Percentiles rank a stretch among this genome's conserved stretches.
These are phyloP conservation scores for Macadamia tetraphylla DNA, from an alignment of 164 flowering plant genomes.

Conservation along the genomic window DNA sequence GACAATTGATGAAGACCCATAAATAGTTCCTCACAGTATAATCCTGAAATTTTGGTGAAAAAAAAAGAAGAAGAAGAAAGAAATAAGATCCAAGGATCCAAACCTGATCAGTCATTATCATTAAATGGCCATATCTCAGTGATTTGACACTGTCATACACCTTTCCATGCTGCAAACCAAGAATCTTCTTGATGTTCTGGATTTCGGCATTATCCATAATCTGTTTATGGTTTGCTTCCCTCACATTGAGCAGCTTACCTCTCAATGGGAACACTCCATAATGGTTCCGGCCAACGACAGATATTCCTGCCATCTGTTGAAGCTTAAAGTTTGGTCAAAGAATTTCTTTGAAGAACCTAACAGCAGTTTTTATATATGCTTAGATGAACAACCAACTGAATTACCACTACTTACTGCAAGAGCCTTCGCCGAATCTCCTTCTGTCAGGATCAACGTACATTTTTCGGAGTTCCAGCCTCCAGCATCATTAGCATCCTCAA, in stretches of 20 bases:
- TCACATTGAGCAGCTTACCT: slow-evolving; percentile 91
- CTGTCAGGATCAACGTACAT: slow-evolving; percentile 93
- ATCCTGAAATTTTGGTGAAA: slow-evolving; percentile 50
- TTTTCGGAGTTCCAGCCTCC: slow-evolving; percentile 66
- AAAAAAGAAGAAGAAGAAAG: neutral
- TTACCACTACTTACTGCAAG: slow-evolving; percentile 65
- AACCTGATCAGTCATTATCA: slow-evolving; percentile 99
- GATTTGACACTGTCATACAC: slow-evolving; percentile 58
- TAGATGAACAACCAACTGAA: neutral
- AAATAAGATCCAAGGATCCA: neutral
- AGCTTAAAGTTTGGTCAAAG: neutral
- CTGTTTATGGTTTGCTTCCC: slow-evolving; percentile 85
- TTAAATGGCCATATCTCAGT: slow-evolving; percentile 88
- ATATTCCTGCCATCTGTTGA: slow-evolving; percentile 70
- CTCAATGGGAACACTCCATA: slow-evolving; percentile 93
- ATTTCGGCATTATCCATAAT: slow-evolving; percentile 77
- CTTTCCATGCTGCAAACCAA: slow-evolving; percentile 79
- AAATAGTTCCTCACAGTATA: slow-evolving; percentile 77
- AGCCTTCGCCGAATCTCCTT: slow-evolving; percentile 98
- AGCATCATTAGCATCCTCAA: slow-evolving; percentile 88
- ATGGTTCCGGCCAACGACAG: slow-evolving; percentile 64
- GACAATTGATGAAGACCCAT: slow-evolving; percentile 95
- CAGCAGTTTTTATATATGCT: neutral
- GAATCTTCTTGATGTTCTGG: slow-evolving; percentile 68
- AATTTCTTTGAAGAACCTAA: neutral